Evolutionary conservation across 2,329 filamentous ascomycete species (phyloP), one percentile per base, ranked within the genome.

Genomic region (Thyridium curvatum): DNA sequence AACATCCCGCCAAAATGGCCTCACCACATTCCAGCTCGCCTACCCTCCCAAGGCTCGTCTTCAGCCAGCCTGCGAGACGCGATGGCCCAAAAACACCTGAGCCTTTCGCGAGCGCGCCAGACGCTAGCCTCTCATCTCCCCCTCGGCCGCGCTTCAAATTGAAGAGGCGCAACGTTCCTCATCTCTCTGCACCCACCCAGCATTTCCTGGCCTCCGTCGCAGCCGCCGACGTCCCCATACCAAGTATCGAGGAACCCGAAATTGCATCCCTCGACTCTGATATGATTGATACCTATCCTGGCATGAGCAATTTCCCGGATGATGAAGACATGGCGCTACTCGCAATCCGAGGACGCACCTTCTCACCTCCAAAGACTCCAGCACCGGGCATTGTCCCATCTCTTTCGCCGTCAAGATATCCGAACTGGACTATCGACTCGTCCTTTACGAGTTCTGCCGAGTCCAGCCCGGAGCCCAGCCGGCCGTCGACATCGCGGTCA

Each of bases 161-260:
- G 43, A 76, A 76, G 57, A 68, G 71, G 49, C 74, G 75, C 49
- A 66, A 70, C 50, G 66, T 67, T 30, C 69, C 73, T 17, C 46
- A 47, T 32, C 62, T 75, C 10, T 58, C 68, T 42, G 77, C 77
- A 30, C 77, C 79, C 2, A 82, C 79, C 2, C 68, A 79, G 51
- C 76, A 82, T 37, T 83, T 83, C 51, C 69, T 83, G n/a, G 78
- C 77, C 3, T 82, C 77, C 4, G 79, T 83, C 41, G 78, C 76
- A 33, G 77, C 77, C 14, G 79, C 77, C 43, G 79, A 83, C 52
- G 64, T 80, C 4, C 76, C 78, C 17, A 72, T 83, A 37, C 79
- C 77, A 12, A 82, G 77, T 54, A 80, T 83, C 40, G 79, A 83
- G 56, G 66, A 74, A 44, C 69, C 74, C 37, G 64, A 68, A 31